Evolutionary conservation across 2,329 filamentous ascomycete species (phyloP).

Genomic region (Neonectria ditissima): DNA sequence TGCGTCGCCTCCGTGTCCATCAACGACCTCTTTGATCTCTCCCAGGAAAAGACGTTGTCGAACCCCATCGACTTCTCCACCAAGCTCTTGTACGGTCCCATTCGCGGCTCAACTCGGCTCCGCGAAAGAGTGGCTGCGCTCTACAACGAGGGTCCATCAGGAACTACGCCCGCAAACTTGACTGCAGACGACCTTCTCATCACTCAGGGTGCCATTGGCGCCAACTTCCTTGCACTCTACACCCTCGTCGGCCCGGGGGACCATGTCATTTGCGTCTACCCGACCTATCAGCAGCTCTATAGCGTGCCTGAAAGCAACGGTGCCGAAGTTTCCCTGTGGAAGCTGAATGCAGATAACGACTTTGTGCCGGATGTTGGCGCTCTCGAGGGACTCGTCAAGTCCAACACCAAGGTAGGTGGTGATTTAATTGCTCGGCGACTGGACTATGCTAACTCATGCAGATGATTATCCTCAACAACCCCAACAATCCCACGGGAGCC

Average conservation of each 20-base stretch:
- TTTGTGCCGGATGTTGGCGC: slow-evolving; percentile 77
- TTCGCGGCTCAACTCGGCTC: slow-evolving; percentile 74
- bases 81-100: slow-evolving; percentile 78
- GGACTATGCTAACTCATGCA: neutral
- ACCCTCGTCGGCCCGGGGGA: slow-evolving; percentile 78
- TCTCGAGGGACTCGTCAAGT: slow-evolving; percentile 72
- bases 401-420: slow-evolving; percentile 76
- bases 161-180: slow-evolving; percentile 52
- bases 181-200: slow-evolving; percentile 75
- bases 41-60: slow-evolving; percentile 60
- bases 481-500: slow-evolving; percentile 21
- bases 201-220: slow-evolving; percentile 83
- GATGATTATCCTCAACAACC: slow-evolving; percentile 29
- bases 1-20: slow-evolving; percentile 81
- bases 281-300: slow-evolving; percentile 89
- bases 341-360: slow-evolving; percentile 70
- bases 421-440: too few species aligned
- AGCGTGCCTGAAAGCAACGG: slow-evolving; percentile 79
- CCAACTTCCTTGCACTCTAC: slow-evolving; percentile 85
- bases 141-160: slow-evolving; percentile 66
- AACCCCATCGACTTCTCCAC: slow-evolving; percentile 61
- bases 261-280: slow-evolving; percentile 88
- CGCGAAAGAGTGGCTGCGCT: slow-evolving; percentile 73
- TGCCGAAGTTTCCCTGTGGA: slow-evolving; percentile 83
- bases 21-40: slow-evolving; percentile 71